Evolutionary conservation across 2,329 filamentous ascomycete species (phyloP).

Genomic region (Neonectria coccinea): DNA sequence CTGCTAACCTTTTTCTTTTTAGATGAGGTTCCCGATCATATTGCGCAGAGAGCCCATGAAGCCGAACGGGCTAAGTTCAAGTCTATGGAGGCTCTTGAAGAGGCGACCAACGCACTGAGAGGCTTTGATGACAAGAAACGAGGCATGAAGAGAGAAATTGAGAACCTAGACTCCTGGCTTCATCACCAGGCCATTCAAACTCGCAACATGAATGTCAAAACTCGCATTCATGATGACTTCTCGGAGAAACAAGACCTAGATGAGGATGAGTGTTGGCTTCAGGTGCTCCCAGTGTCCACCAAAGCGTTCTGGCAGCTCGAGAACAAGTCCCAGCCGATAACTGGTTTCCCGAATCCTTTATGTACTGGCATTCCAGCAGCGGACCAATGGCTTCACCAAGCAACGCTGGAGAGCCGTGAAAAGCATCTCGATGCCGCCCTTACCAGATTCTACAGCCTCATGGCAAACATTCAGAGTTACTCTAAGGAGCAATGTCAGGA

Average conservation of each 20-base stretch:
- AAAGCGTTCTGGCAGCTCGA: no score
- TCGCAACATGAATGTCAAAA: neutral
- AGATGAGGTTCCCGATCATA: neutral
- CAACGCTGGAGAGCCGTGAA: no score
- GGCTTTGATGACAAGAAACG: neutral
- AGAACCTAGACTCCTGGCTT: neutral
- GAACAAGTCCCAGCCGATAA: no score
- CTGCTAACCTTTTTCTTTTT: neutral
- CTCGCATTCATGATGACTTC: neutral
- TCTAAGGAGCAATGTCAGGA: no score
- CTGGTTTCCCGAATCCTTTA: no score
- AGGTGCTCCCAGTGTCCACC: no score
- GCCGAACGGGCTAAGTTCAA: neutral
- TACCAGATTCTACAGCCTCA: no score
- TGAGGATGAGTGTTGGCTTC: no score
- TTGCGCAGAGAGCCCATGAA: neutral
- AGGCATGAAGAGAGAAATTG: neutral
- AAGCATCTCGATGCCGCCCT: no score
- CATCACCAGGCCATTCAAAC: constrained; percentile 18
- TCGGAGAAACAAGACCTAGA: neutral
- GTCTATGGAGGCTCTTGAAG: neutral
- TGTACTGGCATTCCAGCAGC: no score
- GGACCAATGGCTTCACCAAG: no score
- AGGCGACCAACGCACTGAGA: neutral
- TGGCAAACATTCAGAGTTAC: no score